Evolutionary conservation across 1,284 basidiomycete species (phyloP).

Genomic region (Ganoderma sp.): DNA sequence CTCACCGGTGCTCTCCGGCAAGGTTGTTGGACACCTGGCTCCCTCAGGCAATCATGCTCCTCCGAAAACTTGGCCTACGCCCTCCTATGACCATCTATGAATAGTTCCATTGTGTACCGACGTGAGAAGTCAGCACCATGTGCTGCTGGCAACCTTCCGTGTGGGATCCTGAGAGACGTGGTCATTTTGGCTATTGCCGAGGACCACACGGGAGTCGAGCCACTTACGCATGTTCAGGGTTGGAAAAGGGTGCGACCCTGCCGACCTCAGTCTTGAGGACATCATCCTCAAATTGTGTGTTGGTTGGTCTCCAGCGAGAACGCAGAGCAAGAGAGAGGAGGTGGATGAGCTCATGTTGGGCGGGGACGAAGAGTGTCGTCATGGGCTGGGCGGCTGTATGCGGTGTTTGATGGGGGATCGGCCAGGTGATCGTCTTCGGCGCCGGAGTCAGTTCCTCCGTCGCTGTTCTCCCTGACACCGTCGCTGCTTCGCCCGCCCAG

Average conservation of each 20-base stretch:
- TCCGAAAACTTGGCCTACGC: not conserved
- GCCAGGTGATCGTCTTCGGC: not conserved
- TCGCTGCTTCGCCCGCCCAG: conserved; percentile 1
- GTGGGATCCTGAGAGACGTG: not conserved
- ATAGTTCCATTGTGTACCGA: not conserved
- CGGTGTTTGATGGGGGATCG: not conserved
- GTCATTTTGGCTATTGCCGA: not conserved
- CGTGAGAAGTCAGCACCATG: not conserved
- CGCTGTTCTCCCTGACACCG: not conserved
- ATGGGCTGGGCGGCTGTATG: not conserved
- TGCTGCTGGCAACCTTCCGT: not conserved
- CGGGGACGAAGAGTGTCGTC: not conserved
- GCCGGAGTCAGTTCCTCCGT: not conserved
- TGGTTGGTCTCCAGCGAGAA: not conserved
- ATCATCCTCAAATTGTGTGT: not conserved
- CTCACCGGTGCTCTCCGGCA: not conserved
- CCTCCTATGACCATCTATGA: not conserved
- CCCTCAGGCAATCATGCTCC: not conserved
- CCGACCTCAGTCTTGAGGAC: not conserved
- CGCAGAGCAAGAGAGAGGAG: not conserved
- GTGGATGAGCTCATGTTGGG: not conserved
- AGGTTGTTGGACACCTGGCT: not conserved
- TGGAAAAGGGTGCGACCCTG: not conserved
- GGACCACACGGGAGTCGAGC: not conserved
- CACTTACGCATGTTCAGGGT: conserved; percentile 1